phyloP scores from a whole-genome alignment of 768 basidiomycete species.

The Termitomyces heimii region DNA sequence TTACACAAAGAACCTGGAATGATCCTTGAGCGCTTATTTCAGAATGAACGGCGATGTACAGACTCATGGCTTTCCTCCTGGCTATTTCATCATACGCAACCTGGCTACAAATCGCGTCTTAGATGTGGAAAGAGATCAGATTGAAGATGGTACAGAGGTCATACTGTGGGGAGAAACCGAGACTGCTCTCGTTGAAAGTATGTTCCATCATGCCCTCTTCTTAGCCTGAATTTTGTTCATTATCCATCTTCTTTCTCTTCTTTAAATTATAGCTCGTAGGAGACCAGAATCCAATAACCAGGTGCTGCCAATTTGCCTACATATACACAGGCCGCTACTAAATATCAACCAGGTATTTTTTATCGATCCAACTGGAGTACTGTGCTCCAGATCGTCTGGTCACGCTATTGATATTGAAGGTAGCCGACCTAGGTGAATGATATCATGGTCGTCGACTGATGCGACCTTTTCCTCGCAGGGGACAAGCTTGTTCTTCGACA shows the following conservation, averaged over 20 bases:
- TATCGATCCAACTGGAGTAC: slow-evolving; percentile 68
- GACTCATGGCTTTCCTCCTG: slow-evolving; percentile 42
- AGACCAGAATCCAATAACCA: slow-evolving; percentile 71
- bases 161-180: slow-evolving; percentile 72
- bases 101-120: slow-evolving; percentile 47
- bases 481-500: slow-evolving; percentile 70
- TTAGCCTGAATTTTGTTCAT: not conserved
- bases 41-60: slow-evolving; percentile 9
- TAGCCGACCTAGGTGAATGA: slow-evolving; percentile 18
- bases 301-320: slow-evolving; percentile 26
- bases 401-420: slow-evolving; percentile 82
- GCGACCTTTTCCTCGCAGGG: slow-evolving; percentile 28
- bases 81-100: slow-evolving; percentile 61
- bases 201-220: slow-evolving; percentile 15
- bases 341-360: slow-evolving; percentile 62
- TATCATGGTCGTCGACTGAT: not conserved
- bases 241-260: not conserved
- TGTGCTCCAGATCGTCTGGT: slow-evolving; percentile 75
- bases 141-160: slow-evolving; percentile 58
- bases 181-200: slow-evolving; percentile 73
- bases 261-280: slow-evolving; percentile 47
- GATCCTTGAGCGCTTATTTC: not conserved
- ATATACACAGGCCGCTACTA: not conserved
- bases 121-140: slow-evolving; percentile 47
- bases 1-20: too few relatives aligned